These are phyloP conservation scores for Komagataella ulmi DNA, from an alignment of 805 yeast genomes.

Conservation along the genomic window DNA sequence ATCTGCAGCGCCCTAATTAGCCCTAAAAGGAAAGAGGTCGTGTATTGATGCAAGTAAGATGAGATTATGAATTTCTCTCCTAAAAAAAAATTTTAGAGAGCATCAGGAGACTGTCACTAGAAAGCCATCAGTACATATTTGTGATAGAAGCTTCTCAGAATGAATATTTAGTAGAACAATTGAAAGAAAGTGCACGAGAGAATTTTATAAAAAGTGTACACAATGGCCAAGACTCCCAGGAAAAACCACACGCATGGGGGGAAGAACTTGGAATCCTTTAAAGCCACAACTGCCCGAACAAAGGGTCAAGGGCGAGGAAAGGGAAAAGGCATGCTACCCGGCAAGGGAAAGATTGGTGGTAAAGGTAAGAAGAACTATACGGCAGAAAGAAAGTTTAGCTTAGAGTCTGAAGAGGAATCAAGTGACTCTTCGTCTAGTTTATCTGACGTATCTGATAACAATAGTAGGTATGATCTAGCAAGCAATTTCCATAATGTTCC, in stretches of 20 bases:
- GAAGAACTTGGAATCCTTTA: not conserved
- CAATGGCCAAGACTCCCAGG: not conserved
- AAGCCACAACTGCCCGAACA: not conserved
- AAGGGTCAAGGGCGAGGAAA: not conserved
- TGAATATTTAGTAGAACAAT: not conserved
- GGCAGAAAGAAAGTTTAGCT: slow-evolving; percentile 8
- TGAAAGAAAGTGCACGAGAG: not conserved
- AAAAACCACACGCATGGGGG: not conserved
- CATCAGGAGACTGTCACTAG: not conserved
- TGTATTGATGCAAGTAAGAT: not conserved
- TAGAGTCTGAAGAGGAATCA: slow-evolving; percentile 12
- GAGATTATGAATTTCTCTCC: not conserved
- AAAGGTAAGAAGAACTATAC: not conserved
- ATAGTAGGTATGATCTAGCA: slow-evolving; percentile 5
- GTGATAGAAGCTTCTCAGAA: not conserved
- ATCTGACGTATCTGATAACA: slow-evolving; percentile 3
- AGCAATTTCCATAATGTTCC: slow-evolving; percentile 2
- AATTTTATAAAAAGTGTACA: not conserved
- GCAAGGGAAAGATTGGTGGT: not conserved
- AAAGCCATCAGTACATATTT: not conserved
- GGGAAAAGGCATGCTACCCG: not conserved
- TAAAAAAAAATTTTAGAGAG: not conserved
- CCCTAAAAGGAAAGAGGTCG: not conserved
- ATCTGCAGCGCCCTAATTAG: not conserved
- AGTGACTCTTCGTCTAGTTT: slow-evolving; percentile 3